Conservation (phyloP, 2,329 filamentous ascomycete species). For the Magnaporthales sp. region DNA sequence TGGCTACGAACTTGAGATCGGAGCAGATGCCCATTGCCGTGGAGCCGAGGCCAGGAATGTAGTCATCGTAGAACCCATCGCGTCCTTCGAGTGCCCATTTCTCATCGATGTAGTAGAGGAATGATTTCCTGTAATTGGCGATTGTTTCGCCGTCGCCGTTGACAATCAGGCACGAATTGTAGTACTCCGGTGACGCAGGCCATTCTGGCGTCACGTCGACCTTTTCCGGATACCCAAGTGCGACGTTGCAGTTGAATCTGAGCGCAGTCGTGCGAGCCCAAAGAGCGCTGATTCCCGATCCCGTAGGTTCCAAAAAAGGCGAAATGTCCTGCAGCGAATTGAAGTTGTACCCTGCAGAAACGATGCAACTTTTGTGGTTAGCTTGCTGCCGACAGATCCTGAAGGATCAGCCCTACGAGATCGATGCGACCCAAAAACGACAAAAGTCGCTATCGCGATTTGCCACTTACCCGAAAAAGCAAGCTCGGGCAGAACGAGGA, state of each 20-base stretch:
- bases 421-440: neutral
- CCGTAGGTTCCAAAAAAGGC: constrained; percentile 59
- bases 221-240: constrained; percentile 67
- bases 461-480: constrained; percentile 56
- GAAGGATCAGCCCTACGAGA: too few species aligned
- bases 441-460: neutral
- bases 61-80: constrained; percentile 37
- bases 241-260: constrained; percentile 58
- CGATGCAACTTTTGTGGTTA: too few species aligned
- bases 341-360: constrained; percentile 63
- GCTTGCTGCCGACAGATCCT: too few species aligned
- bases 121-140: constrained; percentile 52
- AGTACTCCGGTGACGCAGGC: constrained; percentile 44
- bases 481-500: constrained; percentile 68
- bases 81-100: constrained; percentile 50
- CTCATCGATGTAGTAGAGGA: constrained; percentile 51
- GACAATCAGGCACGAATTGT: constrained; percentile 47
- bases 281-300: constrained; percentile 56
- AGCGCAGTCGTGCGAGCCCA: constrained; percentile 63
- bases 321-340: constrained; percentile 56
- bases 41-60: constrained; percentile 38
- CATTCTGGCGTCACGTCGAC: constrained; percentile 41
- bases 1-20: constrained; percentile 46
- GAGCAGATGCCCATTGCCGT: constrained; percentile 56
- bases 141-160: constrained; percentile 49